Base-by-base conservation (phyloP, 371 early-diverging fungal genomes). In the Gilbertella persicaria region DNA sequence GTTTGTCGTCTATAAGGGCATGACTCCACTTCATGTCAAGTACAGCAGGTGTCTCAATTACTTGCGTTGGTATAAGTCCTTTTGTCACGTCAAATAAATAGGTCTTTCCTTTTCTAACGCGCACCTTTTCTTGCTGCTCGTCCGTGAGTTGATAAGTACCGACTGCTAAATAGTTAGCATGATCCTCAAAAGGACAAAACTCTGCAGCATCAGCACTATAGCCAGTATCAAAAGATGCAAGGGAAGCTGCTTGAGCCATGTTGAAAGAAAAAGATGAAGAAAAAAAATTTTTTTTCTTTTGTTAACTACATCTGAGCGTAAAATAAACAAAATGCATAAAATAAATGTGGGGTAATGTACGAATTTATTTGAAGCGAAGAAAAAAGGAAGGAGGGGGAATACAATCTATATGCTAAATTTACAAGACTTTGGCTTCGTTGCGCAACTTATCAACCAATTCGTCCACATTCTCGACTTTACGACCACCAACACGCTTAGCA, bases 381-480 rank as follows among this genome's bases (percentile, higher is more conserved):
- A 10, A 13, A 33, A 13, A 33, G 33, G 33, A 33, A 13, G 33
- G n/a, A n/a, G n/a, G 33, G 33, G 33, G 33, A 33, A 33, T 33
- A 33, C 33, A 33, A 33, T 33, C 33, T 33, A 33, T 33, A 13
- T 33, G 8, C 10, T 33, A 33, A 9, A 33, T 53, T 72, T 74
- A 81, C 55, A 78, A 64, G 24, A 78, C 77, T 55, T 77, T 75
- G 55, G 78, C 79, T 55, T 82, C 82, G 51, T 79, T 79, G 76
- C 90, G 91, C 53, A 96, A 83, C 85, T 95, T 95, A 66, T 86
- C 83, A 45, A 96, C 62, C 56, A 96, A 85, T 50, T 94, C 92
- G 70, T 99, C 99, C 19, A 99, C 99, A 60, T 78, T 83, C 63
- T 84, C 95, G 24, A 99, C 97, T 69, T 92, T 91, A 65, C 84